phyloP scores from a whole-genome alignment of 345 rosid species.

The Erysimum cheiranthoides region DNA sequence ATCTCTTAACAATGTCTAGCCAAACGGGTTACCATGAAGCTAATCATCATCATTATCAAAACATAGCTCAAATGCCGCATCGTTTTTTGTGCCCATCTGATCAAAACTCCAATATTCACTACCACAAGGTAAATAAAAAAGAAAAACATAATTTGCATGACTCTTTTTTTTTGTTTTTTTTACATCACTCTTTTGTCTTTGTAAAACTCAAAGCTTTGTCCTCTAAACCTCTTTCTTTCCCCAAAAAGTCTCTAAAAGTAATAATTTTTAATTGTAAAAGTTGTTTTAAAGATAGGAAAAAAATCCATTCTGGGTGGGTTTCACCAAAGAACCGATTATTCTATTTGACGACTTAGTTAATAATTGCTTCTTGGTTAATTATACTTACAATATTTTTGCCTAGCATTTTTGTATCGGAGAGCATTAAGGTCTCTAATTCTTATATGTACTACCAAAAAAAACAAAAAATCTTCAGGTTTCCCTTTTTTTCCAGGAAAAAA shows the following conservation, averaged over 20 bases:
- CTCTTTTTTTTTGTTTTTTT: slow-evolving; percentile 12
- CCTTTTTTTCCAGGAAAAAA: neutral
- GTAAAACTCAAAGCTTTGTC: slow-evolving; percentile 9
- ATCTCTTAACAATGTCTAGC: slow-evolving; percentile 55
- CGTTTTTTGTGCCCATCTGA: slow-evolving; percentile 66
- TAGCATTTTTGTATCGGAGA: slow-evolving; percentile 34
- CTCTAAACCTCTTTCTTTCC: slow-evolving; percentile 45
- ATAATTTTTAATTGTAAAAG: slow-evolving; percentile 10
- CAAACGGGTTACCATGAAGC: slow-evolving; percentile 75
- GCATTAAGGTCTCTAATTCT: neutral
- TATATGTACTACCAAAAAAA: neutral
- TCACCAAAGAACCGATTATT: slow-evolving; percentile 31
- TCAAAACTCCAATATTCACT: slow-evolving; percentile 66
- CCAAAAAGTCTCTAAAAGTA: slow-evolving; percentile 39
- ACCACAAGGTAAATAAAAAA: slow-evolving; percentile 65
- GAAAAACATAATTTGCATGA: slow-evolving; percentile 37
- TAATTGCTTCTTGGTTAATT: slow-evolving; percentile 20
- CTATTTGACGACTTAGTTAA: slow-evolving; percentile 19
- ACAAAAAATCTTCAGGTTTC: neutral
- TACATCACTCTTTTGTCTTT: slow-evolving; percentile 42
- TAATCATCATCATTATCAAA: slow-evolving; percentile 51
- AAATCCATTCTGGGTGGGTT: slow-evolving; percentile 41
- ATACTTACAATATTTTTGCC: slow-evolving; percentile 23
- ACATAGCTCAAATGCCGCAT: slow-evolving; percentile 50
- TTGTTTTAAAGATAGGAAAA: slow-evolving; percentile 23